Base-by-base conservation (phyloP, 2,329 filamentous ascomycete species). In the Pseudogymnoascus sp. region DNA sequence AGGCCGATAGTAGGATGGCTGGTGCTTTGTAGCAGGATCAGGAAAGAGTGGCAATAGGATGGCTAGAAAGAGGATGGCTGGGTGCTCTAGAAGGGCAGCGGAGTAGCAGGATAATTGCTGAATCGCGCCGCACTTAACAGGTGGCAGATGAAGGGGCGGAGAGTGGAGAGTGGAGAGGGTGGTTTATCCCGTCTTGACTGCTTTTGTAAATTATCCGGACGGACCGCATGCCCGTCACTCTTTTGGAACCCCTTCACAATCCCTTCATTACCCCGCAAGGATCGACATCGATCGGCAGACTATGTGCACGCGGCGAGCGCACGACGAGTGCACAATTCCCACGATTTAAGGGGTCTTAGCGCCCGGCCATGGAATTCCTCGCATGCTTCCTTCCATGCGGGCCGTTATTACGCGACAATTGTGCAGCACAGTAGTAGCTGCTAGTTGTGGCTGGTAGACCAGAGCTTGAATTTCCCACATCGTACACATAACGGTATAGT, bases 221-320 rank as follows among this genome's bases (percentile, higher is more conserved):
- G 50, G 50, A 33, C 50, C 50, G 50, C 50, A 33, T 57, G 50
- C 10, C 50, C 50, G 50, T 57, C 50, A 11, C 47, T 26, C 47
- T 15, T 28, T 53, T 26, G 28, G 1, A 17, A 44, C 21, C 40
- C 40, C 19, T 44, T 44, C 40, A 44, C 4, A 6, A 23, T 36
- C 50, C 28, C 26, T 57, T 57, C 50, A 57, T 28, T 57, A 57
- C 50, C 50, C 50, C 50, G 50, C 50, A 57, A 57, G 50, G 50
- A 57, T 57, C 50, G 50, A 28, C 50, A 57, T 19, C 50, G 50
- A 33, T 33, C 28, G 50, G 50, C 10, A 57, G 9, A 3, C 33
- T 33, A 57, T 57, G 50, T 57, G 26, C 50, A 57, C 28, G n/a
- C 28, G 50, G 50, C n/a, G 26, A 13, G 26, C 31, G 47, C 47